Evolutionary conservation across 2,329 filamentous ascomycete species (phyloP), one percentile per base, ranked within the genome.

Genomic region (Cladosporium colombiae): DNA sequence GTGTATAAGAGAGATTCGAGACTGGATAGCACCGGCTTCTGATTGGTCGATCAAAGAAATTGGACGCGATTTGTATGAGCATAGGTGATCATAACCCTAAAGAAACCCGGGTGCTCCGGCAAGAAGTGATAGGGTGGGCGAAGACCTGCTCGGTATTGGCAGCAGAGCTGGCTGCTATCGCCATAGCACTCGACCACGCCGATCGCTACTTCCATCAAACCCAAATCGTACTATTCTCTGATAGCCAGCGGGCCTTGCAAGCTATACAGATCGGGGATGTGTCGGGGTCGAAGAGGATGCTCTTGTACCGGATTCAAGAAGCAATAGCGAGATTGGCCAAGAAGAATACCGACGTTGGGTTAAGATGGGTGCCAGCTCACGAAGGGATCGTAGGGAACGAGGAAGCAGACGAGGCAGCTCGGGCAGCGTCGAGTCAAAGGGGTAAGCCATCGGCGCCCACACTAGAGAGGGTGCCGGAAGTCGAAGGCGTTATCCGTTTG

Each of bases 381-480:
- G 55, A 58, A 58, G 33, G 33, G 14, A 33, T 40, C 10, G 21
- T 44, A 58, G 33, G 55, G 5, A 58, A 58, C 33, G 21, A 58
- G 35, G 55, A 56, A 33, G 55, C 33, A 31, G 33, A 58, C 33
- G 33, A 58, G 18, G 55, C n/a, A 58, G 55, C 55, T 35, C 31
- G 55, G 21, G 33, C 10, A 33, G 55, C 53, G 33, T 58, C 55
- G 33, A 58, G 23, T 58, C 33, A 27, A 18, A 40, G 11, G 55
- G 55, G 33, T 58, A 58, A 27, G 16, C 55, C 33, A 21, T 35
- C 33, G 21, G 55, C 55, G n/a, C 58, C 40, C 8, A 35, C 29
- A 61, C 58, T 49, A 52, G 31, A 62, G 59, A 62, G 59, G 29
- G 44, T 62, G 31, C 44, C 14, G 18, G 59, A 62, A 40, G 40